Evolutionary conservation across 495 filamentous ascomycete genomes (phyloP).

Genomic region (Extremus antarcticus): DNA sequence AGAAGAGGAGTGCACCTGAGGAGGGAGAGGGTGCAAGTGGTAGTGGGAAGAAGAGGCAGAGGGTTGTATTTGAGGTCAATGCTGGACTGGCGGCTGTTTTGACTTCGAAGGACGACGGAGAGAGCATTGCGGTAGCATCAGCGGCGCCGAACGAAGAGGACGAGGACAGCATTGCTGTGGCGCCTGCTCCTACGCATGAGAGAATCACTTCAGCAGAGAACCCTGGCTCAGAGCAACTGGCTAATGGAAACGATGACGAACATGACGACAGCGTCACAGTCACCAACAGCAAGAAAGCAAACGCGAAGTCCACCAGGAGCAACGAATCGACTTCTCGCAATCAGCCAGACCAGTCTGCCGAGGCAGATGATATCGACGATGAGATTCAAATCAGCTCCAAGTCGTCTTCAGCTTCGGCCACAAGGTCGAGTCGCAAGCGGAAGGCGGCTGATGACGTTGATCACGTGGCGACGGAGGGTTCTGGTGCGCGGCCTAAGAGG

Average conservation of each 20-base stretch:
- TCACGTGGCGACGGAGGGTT: background rate
- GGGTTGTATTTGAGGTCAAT: background rate
- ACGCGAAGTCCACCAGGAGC: background rate
- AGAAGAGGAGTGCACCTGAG: background rate
- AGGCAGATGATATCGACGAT: background rate
- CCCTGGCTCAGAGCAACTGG: background rate
- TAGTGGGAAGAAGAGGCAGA: background rate
- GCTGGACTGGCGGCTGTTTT: background rate
- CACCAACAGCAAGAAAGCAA: background rate
- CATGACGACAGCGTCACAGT: background rate
- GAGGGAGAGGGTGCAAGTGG: background rate
- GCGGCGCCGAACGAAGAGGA: background rate
- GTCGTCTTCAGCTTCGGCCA: background rate
- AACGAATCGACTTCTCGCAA: background rate
- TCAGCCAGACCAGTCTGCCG: background rate
- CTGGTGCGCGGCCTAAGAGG: background rate
- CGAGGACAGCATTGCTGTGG: background rate
- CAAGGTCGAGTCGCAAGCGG: constrained; percentile 6
- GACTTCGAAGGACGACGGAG: background rate
- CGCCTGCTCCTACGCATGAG: background rate
- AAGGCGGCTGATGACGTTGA: background rate
- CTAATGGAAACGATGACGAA: background rate
- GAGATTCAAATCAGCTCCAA: background rate
- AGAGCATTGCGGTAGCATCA: background rate
- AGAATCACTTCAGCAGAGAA: background rate